These are phyloP conservation scores for Pezizomycotina sp. DNA, from an alignment of 2,329 filamentous ascomycete genomes.

Conservation along the genomic window DNA sequence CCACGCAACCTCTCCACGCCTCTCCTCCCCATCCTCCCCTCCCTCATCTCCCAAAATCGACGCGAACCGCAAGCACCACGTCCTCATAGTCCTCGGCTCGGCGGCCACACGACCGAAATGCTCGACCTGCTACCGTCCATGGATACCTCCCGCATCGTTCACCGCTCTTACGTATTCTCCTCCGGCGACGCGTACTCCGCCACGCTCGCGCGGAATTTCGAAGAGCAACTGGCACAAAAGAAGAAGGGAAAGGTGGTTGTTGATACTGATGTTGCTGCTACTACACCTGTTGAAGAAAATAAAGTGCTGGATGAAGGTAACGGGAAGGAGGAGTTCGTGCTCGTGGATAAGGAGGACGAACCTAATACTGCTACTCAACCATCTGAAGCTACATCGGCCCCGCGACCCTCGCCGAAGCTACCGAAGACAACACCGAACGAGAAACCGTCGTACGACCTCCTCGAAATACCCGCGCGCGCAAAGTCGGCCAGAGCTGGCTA, in stretches of 20 bases:
- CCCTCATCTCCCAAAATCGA: constrained; percentile 12
- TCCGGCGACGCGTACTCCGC: constrained; percentile 59
- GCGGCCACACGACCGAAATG: constrained; percentile 93
- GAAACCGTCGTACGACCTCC: constrained; percentile 50
- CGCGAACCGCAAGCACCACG: constrained; percentile 32
- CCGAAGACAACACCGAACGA: constrained; percentile 27
- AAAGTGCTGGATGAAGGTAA: constrained; percentile 9
- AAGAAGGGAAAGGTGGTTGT: no score
- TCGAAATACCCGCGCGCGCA: constrained; percentile 59
- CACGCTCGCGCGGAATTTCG: constrained; percentile 46
- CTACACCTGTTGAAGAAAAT: constrained; percentile 4
- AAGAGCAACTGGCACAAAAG: constrained; percentile 34
- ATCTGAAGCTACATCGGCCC: constrained; percentile 27
- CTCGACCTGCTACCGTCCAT: constrained; percentile 41
- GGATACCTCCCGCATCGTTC: constrained; percentile 37
- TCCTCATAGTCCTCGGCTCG: constrained; percentile 74
- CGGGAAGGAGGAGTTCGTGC: constrained; percentile 8
- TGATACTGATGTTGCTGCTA: constrained; percentile 12
- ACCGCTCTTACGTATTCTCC: constrained; percentile 68
- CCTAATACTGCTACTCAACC: constrained; percentile 2
- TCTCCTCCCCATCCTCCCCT: constrained; percentile 3
- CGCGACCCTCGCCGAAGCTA: constrained; percentile 26
- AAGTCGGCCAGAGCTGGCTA: constrained; percentile 62
- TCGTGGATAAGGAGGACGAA: no score
- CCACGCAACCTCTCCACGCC: constrained; percentile 10